phyloP scores from a whole-genome alignment of 768 basidiomycete genomes.

The Cystofilobasidium capitatum region DNA sequence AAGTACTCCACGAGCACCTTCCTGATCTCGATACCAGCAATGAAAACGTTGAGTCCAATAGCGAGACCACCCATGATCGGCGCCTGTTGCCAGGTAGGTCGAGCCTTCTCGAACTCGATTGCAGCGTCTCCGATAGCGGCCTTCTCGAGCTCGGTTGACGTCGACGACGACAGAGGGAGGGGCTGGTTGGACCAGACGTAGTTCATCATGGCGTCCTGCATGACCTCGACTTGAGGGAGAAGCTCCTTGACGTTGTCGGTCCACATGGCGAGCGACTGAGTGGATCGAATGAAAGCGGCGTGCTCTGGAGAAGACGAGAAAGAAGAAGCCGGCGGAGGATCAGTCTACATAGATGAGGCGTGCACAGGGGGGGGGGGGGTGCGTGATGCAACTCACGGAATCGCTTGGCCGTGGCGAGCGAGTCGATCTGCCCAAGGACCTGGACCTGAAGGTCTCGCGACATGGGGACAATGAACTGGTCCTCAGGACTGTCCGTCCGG shows the following conservation, averaged over 20 bases:
- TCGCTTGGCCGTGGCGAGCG: slow-evolving; percentile 68
- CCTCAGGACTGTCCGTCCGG: not conserved
- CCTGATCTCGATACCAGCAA: slow-evolving; percentile 28
- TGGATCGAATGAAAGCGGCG: slow-evolving; percentile 76
- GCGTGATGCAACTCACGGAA: slow-evolving; percentile 53
- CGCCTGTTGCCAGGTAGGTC: slow-evolving; percentile 26
- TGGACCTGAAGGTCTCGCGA: slow-evolving; percentile 73
- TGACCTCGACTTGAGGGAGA: slow-evolving; percentile 46
- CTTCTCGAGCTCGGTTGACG: not conserved
- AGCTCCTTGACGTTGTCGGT: slow-evolving; percentile 69
- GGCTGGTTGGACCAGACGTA: too few species aligned
- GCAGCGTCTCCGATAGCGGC: not conserved
- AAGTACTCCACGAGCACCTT: slow-evolving; percentile 54
- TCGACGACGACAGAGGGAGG: too few species aligned
- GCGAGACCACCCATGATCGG: slow-evolving; percentile 33
- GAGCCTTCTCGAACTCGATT: slow-evolving; percentile 17
- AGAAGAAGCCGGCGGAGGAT: not conserved
- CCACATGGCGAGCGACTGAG: slow-evolving; percentile 76
- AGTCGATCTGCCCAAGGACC: slow-evolving; percentile 64
- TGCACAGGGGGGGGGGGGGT: too few species aligned
- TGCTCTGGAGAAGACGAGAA: slow-evolving; percentile 43
- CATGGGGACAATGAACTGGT: slow-evolving; percentile 40
- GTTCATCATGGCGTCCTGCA: slow-evolving; percentile 16
- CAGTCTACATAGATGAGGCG: not conserved
- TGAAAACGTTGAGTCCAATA: slow-evolving; percentile 30